Percentiles rank a stretch among this genome's conserved stretches.
Evolutionary conservation across 2,329 filamentous ascomycete species (phyloP).

Genomic region (Fusarium liriodendri): DNA sequence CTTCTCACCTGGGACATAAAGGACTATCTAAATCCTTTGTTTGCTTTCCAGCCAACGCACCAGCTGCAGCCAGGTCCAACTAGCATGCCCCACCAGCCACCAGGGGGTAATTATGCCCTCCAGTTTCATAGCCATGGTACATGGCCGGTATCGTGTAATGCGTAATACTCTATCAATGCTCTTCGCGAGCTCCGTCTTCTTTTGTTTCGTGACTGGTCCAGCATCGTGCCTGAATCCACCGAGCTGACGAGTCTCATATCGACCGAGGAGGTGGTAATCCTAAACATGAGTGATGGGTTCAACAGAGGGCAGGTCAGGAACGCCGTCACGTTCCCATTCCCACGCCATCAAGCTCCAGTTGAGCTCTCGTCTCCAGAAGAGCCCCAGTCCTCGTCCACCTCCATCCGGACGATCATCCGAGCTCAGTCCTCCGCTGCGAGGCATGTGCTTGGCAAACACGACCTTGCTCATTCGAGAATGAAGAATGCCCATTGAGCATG

Average conservation of each 20-base stretch:
- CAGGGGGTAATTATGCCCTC: slow-evolving; percentile 18
- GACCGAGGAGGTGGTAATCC: slow-evolving; percentile 56
- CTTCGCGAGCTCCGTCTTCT: slow-evolving; percentile 12
- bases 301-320: slow-evolving; percentile 53
- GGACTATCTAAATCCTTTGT: slow-evolving; percentile 64
- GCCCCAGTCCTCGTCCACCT: slow-evolving; percentile 71
- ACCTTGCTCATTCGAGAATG: slow-evolving; percentile 92
- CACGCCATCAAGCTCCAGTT: slow-evolving; percentile 89
- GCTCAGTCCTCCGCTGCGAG: slow-evolving; percentile 82
- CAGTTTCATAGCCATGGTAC: slow-evolving; percentile 7
- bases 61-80: slow-evolving; percentile 37
- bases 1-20: slow-evolving; percentile 50
- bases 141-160: slow-evolving; percentile 20
- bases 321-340: slow-evolving; percentile 72
- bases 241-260: slow-evolving; percentile 48
- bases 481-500: slow-evolving; percentile 96
- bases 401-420: slow-evolving; percentile 74
- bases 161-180: slow-evolving; percentile 33
- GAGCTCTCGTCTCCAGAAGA: slow-evolving; percentile 80
- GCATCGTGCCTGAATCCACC: slow-evolving; percentile 21
- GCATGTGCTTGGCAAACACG: slow-evolving; percentile 84
- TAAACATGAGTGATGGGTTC: slow-evolving; percentile 63
- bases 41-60: slow-evolving; percentile 50
- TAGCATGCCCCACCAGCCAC: slow-evolving; percentile 25
- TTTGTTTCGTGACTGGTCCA: slow-evolving; percentile 13